These are phyloP conservation scores for Naumovozyma castellii DNA, from an alignment of 805 yeast genomes.

Conservation along the genomic window DNA sequence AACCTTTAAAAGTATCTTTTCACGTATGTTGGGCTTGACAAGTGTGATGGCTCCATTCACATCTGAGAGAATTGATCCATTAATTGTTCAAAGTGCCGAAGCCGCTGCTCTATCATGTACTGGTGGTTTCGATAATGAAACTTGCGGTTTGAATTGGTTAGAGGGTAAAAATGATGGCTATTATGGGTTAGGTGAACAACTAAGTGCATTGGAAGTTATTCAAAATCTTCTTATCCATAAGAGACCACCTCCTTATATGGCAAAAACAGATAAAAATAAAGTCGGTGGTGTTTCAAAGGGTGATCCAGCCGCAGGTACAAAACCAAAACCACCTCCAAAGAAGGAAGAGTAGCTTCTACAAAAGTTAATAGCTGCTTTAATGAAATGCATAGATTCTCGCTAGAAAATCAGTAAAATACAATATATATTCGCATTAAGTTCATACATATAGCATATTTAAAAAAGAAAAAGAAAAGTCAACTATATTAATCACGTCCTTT, in stretches of 20 bases:
- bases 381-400: too few relatives aligned
- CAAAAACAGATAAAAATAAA: conserved; percentile 46
- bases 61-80: conserved; percentile 33
- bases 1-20: conserved; percentile 60
- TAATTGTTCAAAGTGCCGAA: conserved; percentile 42
- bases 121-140: conserved; percentile 67
- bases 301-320: conserved; percentile 43
- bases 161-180: conserved; percentile 47
- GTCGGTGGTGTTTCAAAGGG: conserved; percentile 50
- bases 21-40: conserved; percentile 54
- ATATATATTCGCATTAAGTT: neutral
- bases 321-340: conserved; percentile 3
- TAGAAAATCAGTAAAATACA: too few relatives aligned
- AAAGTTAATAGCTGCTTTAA: too few relatives aligned
- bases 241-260: conserved; percentile 46
- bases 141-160: conserved; percentile 69
- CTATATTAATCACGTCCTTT: neutral
- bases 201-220: conserved; percentile 60
- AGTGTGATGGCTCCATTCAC: conserved; percentile 45
- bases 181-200: conserved; percentile 74
- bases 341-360: too few relatives aligned
- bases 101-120: conserved; percentile 65
- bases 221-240: conserved; percentile 38
- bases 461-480: too few relatives aligned
- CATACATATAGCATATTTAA: neutral